Base-by-base conservation (phyloP, 2,329 filamentous ascomycete species). In the Pleomassaria siparia region DNA sequence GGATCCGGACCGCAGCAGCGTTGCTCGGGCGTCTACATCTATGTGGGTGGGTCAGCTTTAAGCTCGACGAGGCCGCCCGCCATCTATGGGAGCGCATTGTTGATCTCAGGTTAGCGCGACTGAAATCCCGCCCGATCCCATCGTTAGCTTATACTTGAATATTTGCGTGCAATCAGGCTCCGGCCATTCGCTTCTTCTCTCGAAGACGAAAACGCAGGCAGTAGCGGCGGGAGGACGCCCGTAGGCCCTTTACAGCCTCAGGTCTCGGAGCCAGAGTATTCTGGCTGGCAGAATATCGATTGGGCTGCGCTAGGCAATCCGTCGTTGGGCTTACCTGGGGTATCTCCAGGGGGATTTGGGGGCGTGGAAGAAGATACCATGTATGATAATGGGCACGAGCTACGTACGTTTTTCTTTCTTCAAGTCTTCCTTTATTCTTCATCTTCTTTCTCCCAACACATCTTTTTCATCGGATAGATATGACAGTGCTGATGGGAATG, bases 41-140 rank as follows among this genome's bases (percentile, higher is more conserved):
- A 20, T 71, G 65, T 44, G 66, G 67, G 41, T 71, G 68, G 68
- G 67, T 71, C 44, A 63, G 59, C 49, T 70, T 64, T 55, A 69
- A 70, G 51, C 61, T 71, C 15, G 62, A 67, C 37, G 49, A 59
- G 42, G 64, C 64, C 44, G 66, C 64, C 25, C 46, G 51, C 33
- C 41, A 55, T 32, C 47, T 71, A 18, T 71, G 66, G 66, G 55
- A 57, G 25, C 55, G 51, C 24, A 67, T 70, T 36, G 45, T 62
- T 48, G 47, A 62, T 55, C 48, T 64, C 60, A 70, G 67, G 66
- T 70, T 60, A 69, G 66, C 67, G 45, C 50, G 59, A 58, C 59
- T 54, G 30, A 58, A 55, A 44, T 58, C 62, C 53, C 45, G 51
- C 40, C 54, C 59, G 24, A 60, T 62, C 43, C 47, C 47, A 50